Conservation (phyloP, 352 stramenopile genomes). For the Achlya hypogyna region DNA sequence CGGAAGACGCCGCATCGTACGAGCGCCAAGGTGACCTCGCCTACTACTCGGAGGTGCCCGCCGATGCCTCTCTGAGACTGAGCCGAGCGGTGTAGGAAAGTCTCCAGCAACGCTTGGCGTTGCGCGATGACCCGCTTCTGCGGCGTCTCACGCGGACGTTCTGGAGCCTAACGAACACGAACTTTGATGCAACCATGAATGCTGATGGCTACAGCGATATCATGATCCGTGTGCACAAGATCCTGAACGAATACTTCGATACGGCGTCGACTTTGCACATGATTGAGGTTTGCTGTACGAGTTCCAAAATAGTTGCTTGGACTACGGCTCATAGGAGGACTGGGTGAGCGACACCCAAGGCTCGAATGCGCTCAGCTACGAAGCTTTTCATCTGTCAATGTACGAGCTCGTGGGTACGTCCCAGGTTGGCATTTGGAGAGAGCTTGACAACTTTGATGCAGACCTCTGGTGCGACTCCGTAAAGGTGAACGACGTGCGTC, state of each 20-base stretch:
- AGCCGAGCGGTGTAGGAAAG: constrained; percentile 4
- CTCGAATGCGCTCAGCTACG: neutral
- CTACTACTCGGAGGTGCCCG: constrained; percentile 12
- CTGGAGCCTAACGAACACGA: neutral
- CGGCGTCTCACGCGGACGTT: constrained; percentile 8
- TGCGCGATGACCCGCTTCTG: constrained; percentile 7
- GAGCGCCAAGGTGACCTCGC: constrained; percentile 13
- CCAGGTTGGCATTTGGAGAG: neutral
- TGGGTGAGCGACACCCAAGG: constrained; percentile 10
- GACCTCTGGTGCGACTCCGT: constrained; percentile 19
- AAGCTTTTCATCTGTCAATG: constrained; percentile 8
- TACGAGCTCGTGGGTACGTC: constrained; percentile 17
- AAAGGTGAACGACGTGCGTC: neutral
- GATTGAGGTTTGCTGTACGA: constrained; percentile 4
- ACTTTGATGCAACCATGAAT: neutral
- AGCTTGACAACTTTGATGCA: neutral
- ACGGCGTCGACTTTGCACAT: neutral
- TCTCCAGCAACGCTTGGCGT: neutral
- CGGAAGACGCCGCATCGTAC: constrained; percentile 5
- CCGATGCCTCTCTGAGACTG: neutral
- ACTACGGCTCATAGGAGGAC: constrained; percentile 1
- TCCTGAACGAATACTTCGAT: constrained; percentile 17
- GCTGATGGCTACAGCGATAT: constrained; percentile 2
- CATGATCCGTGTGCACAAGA: constrained; percentile 17
- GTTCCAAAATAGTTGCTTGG: neutral